A percentile compares a stretch with the other conserved stretches of the same genome.
phyloP scores from a whole-genome alignment of 2,329 filamentous ascomycete genomes.

The Karstenula rhodostoma region DNA sequence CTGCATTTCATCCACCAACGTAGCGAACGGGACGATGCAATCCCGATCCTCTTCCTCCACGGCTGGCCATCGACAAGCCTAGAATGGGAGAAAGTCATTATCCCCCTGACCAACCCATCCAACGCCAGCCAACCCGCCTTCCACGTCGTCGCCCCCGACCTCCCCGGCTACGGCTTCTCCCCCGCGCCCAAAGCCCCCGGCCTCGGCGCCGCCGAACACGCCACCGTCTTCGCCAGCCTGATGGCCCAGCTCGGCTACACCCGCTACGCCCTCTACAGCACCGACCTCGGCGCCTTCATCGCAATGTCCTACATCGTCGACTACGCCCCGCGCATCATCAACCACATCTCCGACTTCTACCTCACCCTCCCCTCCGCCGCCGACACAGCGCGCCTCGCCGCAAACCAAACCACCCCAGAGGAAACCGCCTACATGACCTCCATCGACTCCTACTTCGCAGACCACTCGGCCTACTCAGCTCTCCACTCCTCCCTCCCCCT shows the following conservation, averaged over 20 bases:
- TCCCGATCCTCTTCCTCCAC: slow-evolving; percentile 69
- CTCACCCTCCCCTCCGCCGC: neutral
- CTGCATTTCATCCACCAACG: slow-evolving; percentile 67
- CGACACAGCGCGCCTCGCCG: slow-evolving; percentile 12
- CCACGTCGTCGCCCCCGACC: slow-evolving; percentile 69
- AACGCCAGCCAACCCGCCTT: slow-evolving; percentile 59
- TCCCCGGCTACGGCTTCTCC: slow-evolving; percentile 69
- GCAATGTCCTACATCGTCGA: slow-evolving; percentile 7
- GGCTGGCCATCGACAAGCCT: slow-evolving; percentile 70
- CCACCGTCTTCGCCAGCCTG: slow-evolving; percentile 62
- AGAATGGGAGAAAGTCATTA: slow-evolving; percentile 61
- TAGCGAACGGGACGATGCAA: slow-evolving; percentile 60
- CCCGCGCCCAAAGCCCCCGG: slow-evolving; percentile 37
- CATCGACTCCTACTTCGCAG: neutral
- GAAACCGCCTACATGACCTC: slow-evolving; percentile 15
- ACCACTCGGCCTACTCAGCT: slow-evolving; percentile 14
- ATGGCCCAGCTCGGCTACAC: slow-evolving; percentile 67
- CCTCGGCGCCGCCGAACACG: slow-evolving; percentile 58
- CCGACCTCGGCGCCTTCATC: slow-evolving; percentile 16
- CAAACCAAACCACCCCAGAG: slow-evolving; percentile 17
- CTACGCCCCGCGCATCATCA: slow-evolving; percentile 11
- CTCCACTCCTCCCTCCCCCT: slow-evolving; percentile 15
- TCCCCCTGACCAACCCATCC: slow-evolving; percentile 61
- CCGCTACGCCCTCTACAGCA: slow-evolving; percentile 57
- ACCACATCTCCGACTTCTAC: slow-evolving; percentile 19